Conservation (phyloP, 148 eudicot genomes). For the Rhododendron ferrugineum region DNA sequence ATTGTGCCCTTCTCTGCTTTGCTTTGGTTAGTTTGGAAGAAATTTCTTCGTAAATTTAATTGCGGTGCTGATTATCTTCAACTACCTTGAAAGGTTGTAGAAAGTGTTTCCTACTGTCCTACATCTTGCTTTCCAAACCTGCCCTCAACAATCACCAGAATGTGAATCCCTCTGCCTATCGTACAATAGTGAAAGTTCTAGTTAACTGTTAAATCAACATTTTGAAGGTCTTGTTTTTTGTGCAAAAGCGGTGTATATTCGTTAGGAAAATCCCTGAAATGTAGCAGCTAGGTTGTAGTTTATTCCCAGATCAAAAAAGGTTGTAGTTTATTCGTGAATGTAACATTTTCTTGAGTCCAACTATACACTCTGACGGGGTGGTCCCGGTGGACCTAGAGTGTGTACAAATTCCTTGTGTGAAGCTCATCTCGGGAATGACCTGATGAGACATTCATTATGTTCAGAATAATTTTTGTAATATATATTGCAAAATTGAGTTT, state of each 20-base stretch:
- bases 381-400: too few relatives aligned
- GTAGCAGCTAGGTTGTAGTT: neutral
- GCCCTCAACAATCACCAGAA: neutral
- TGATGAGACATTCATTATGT: too few relatives aligned
- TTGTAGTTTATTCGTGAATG: neutral
- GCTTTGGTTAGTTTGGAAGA: neutral
- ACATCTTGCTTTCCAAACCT: neutral
- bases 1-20: neutral
- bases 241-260: neutral
- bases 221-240: neutral
- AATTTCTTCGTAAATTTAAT: neutral
- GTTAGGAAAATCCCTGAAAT: neutral
- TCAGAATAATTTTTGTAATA: too few relatives aligned
- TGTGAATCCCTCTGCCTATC: neutral
- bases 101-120: neutral
- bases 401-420: too few relatives aligned
- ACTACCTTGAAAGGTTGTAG: neutral
- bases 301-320: neutral
- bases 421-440: too few relatives aligned
- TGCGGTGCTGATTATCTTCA: neutral
- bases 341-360: too few relatives aligned
- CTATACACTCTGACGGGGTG: too few relatives aligned
- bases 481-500: too few relatives aligned
- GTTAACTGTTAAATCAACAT: neutral
- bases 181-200: neutral